These are phyloP conservation scores for Ascochyta lentis DNA, from an alignment of 2,329 filamentous ascomycete species.

Conservation along the genomic window DNA sequence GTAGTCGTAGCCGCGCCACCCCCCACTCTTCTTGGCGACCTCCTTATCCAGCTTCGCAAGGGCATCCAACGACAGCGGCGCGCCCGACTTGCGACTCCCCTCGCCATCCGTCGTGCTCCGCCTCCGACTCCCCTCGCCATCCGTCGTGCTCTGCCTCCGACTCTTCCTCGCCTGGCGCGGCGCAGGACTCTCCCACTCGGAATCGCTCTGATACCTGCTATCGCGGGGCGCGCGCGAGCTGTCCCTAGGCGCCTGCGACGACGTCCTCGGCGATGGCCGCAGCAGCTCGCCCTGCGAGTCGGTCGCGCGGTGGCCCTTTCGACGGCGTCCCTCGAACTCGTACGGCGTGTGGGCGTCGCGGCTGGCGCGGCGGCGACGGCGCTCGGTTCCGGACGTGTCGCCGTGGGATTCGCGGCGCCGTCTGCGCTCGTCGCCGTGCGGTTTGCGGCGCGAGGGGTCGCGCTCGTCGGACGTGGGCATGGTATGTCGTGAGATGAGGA, in stretches of 20 bases:
- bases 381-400: conserved; percentile 32
- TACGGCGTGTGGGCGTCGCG: conserved; percentile 26
- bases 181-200: conserved; percentile 37
- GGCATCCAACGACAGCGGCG: conserved; percentile 61
- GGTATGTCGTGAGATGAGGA: not conserved
- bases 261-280: conserved; percentile 5
- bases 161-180: conserved; percentile 30
- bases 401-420: conserved; percentile 37
- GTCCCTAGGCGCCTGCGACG: conserved; percentile 11
- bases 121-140: conserved; percentile 31
- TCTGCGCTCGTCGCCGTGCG: conserved; percentile 39
- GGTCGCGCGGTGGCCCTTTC: conserved; percentile 48
- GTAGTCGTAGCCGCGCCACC: conserved; percentile 51
- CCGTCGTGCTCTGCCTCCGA: conserved; percentile 31
- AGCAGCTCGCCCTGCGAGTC: conserved; percentile 49
- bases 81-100: conserved; percentile 33
- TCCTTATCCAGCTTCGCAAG: conserved; percentile 70
- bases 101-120: conserved; percentile 36
- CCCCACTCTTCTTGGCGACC: conserved; percentile 61
- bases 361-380: conserved; percentile 28
- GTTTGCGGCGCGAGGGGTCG: conserved; percentile 30
- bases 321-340: conserved; percentile 37
- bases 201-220: conserved; percentile 33
- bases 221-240: conserved; percentile 2
- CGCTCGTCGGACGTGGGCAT: conserved; percentile 21